Percentiles rank a stretch among this genome's conserved stretches.
These are phyloP conservation scores for Allomyces macrogynus DNA, from an alignment of 192 early-diverging fungal genomes.

Conservation along the genomic window DNA sequence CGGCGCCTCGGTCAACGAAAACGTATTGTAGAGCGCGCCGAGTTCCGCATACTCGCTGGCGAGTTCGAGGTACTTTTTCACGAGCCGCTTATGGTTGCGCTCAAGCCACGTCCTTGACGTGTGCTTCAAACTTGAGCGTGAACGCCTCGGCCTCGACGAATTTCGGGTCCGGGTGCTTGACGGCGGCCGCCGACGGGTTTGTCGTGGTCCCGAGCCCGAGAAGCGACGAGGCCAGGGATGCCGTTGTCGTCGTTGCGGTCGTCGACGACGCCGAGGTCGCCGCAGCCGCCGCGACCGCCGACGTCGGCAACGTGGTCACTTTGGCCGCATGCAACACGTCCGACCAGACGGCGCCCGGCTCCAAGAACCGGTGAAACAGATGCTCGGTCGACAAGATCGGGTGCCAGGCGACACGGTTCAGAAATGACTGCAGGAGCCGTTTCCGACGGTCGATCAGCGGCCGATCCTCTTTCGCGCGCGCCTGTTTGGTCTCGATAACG, in stretches of 20 bases:
- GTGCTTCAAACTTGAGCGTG: conserved; percentile 64
- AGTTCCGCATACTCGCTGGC: conserved; percentile 65
- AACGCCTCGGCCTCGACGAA: conserved; percentile 84
- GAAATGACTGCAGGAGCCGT: conserved; percentile 78
- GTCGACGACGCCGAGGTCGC: conserved; percentile 6
- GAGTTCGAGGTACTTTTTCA: conserved; percentile 35
- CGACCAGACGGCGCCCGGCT: conserved; percentile 40
- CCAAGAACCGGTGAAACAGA: conserved; percentile 81
- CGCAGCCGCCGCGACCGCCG: conserved; percentile 16
- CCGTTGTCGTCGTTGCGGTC: conserved; percentile 1
- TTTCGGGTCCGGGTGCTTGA: conserved; percentile 49
- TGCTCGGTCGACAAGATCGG: conserved; percentile 70
- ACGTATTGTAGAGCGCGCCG: conserved; percentile 81
- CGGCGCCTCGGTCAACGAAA: conserved; percentile 64
- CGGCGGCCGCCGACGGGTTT: conserved; percentile 25
- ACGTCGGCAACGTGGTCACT: conserved; percentile 18
- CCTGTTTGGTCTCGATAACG: conserved; percentile 56
- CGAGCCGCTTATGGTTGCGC: conserved; percentile 51
- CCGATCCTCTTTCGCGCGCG: conserved; percentile 78
- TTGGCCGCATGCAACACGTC: conserved; percentile 29
- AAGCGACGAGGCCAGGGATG: neutral
- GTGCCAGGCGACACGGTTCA: conserved; percentile 78
- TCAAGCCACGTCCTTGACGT: conserved; percentile 53
- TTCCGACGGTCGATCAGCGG: conserved; percentile 76
- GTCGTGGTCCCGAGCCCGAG: neutral